These are phyloP conservation scores for Penicillium sumatraense DNA, from an alignment of 2,329 filamentous ascomycete genomes.

Conservation along the genomic window DNA sequence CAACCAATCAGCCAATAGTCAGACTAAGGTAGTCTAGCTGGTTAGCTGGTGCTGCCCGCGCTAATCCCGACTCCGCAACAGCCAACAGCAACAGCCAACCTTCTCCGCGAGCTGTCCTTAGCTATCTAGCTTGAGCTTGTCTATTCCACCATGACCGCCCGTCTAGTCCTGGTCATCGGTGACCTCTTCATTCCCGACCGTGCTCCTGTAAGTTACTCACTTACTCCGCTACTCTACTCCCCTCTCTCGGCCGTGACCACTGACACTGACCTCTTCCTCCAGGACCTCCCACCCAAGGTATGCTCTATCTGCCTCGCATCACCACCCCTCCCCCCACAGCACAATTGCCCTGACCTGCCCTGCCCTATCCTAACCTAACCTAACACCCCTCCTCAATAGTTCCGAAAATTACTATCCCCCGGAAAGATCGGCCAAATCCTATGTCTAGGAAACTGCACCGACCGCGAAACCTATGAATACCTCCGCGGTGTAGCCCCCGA, in stretches of 20 bases:
- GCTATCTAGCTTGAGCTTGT: slow-evolving; percentile 14
- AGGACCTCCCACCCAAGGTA: slow-evolving; percentile 88
- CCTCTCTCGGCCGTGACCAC: slow-evolving; percentile 15
- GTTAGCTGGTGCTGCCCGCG: no score
- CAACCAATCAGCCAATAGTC: slow-evolving; percentile 22
- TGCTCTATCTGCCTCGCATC: slow-evolving; percentile 13
- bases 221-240: slow-evolving; percentile 15
- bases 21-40: no score
- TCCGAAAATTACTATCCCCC: slow-evolving; percentile 82
- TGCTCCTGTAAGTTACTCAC: slow-evolving; percentile 65
- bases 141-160: slow-evolving; percentile 68
- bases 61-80: neutral
- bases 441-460: slow-evolving; percentile 79
- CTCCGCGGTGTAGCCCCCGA: slow-evolving; percentile 74
- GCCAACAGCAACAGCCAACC: no score
- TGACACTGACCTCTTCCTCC: slow-evolving; percentile 16
- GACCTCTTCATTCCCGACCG: slow-evolving; percentile 93
- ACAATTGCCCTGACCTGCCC: no score
- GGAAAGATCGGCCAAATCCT: slow-evolving; percentile 83
- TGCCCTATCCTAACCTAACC: neutral
- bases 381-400: slow-evolving; percentile 55
- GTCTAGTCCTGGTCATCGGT: slow-evolving; percentile 88
- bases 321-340: no score
- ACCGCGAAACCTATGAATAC: slow-evolving; percentile 80
- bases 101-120: slow-evolving; percentile 1